Percentiles rank a stretch among this genome's conserved stretches.
Conservation (phyloP, 768 basidiomycete species). For the Stropharia rugosoannulata region DNA sequence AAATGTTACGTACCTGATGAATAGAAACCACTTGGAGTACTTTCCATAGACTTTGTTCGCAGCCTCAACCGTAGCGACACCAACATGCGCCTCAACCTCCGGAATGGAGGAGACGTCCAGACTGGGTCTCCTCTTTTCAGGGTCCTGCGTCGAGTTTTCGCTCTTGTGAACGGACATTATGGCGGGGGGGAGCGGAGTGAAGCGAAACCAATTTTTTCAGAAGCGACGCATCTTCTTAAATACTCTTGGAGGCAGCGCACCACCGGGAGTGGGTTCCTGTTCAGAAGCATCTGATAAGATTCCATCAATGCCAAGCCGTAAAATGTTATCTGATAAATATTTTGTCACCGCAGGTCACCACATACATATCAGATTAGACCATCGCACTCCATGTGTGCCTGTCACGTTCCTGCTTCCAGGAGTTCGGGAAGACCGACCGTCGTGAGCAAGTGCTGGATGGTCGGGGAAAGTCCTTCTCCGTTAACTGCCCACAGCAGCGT, state of each 20-base stretch:
- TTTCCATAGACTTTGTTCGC: conserved; percentile 50
- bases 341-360: background rate
- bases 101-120: conserved; percentile 1
- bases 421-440: too few species aligned
- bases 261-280: background rate
- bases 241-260: background rate
- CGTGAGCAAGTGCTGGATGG: too few species aligned
- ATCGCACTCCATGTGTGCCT: background rate
- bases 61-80: conserved; percentile 50
- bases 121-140: conserved; percentile 8
- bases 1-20: conserved; percentile 43
- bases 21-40: conserved; percentile 58
- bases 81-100: conserved; percentile 30
- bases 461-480: too few species aligned
- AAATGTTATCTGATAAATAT: conserved; percentile 21
- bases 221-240: conserved; percentile 5
- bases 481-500: too few species aligned
- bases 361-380: conserved; percentile 15
- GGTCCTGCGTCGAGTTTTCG: conserved; percentile 12
- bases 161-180: conserved; percentile 17
- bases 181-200: background rate
- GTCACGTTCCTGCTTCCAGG: too few species aligned
- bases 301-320: conserved; percentile 11
- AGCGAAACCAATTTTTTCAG: background rate
- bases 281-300: conserved; percentile 21